phyloP scores from a whole-genome alignment of 108 stramenopile genomes.

The Epithemia pelagica region DNA sequence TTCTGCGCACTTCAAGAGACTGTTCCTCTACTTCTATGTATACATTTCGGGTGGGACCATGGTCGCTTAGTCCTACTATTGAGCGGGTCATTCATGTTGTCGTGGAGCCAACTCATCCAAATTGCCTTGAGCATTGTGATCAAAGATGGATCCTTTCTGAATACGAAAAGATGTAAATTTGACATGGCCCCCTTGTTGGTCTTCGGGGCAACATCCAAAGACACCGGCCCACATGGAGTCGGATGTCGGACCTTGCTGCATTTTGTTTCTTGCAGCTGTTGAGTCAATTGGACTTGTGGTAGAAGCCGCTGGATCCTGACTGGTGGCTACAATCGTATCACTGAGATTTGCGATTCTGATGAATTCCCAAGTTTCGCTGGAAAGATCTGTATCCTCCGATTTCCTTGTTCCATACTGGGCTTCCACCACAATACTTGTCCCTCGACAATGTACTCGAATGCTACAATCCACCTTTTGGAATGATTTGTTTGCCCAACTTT shows the following conservation, averaged over 20 bases:
- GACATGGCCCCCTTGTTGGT: constrained; percentile 23
- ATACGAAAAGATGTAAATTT: constrained; percentile 20
- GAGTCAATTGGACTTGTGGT: background rate
- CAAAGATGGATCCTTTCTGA: constrained; percentile 19
- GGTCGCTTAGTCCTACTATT: no score
- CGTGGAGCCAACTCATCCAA: no score
- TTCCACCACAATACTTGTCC: constrained; percentile 31
- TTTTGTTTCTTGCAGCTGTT: background rate
- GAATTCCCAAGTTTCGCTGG: constrained; percentile 15
- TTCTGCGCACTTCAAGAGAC: no score
- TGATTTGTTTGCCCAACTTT: background rate
- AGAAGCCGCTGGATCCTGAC: background rate
- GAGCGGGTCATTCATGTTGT: no score
- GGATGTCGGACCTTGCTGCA: constrained; percentile 2
- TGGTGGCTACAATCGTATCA: background rate
- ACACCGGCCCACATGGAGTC: constrained; percentile 22
- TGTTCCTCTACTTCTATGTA: no score
- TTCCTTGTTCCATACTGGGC: constrained; percentile 4
- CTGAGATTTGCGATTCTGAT: constrained; percentile 27
- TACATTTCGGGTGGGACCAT: no score
- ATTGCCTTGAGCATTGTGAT: constrained; percentile 20
- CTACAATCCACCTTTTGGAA: constrained; percentile 2
- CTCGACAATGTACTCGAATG: constrained; percentile 26
- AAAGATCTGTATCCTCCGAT: background rate
- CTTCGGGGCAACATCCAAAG: constrained; percentile 28